These are phyloP conservation scores for Sindora glabra DNA, from an alignment of 306 rosid species.

Conservation along the genomic window DNA sequence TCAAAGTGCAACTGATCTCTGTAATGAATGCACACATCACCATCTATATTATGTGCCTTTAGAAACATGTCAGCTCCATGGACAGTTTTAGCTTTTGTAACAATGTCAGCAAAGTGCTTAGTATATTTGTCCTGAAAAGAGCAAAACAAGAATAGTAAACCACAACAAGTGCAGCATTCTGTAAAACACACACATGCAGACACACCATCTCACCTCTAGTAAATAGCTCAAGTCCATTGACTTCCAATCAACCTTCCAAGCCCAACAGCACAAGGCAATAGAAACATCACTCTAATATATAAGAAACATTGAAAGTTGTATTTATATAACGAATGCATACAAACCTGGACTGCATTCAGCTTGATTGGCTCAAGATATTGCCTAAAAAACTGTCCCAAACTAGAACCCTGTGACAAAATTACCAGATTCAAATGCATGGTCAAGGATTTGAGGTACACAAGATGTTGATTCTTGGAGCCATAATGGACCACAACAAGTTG, in stretches of 20 bases:
- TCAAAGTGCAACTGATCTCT: conserved; percentile 59
- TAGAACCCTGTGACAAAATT: conserved; percentile 68
- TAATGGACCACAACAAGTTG: not conserved
- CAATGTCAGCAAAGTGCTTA: conserved; percentile 48
- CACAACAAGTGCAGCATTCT: conserved; percentile 6
- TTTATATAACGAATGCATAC: conserved; percentile 5
- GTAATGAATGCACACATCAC: conserved; percentile 68
- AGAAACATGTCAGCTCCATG: conserved; percentile 59
- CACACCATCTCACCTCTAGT: conserved; percentile 58
- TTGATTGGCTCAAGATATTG: conserved; percentile 92
- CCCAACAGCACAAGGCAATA: conserved; percentile 23
- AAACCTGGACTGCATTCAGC: conserved; percentile 72
- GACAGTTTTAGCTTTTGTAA: conserved; percentile 64
- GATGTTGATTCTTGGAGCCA: not conserved
- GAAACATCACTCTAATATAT: conserved; percentile 17
- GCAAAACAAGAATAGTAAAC: conserved; percentile 12
- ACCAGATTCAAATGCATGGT: conserved; percentile 6
- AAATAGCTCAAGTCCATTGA: conserved; percentile 83
- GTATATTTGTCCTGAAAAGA: conserved; percentile 54
- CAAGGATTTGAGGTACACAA: conserved; percentile 1
- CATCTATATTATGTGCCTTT: conserved; percentile 59
- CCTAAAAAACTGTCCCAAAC: conserved; percentile 82
- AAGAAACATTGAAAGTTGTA: conserved; percentile 8
- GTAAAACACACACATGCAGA: not conserved
- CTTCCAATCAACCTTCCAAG: conserved; percentile 81